Conservation (phyloP, 495 filamentous ascomycete genomes). For the Lepraria neglecta region DNA sequence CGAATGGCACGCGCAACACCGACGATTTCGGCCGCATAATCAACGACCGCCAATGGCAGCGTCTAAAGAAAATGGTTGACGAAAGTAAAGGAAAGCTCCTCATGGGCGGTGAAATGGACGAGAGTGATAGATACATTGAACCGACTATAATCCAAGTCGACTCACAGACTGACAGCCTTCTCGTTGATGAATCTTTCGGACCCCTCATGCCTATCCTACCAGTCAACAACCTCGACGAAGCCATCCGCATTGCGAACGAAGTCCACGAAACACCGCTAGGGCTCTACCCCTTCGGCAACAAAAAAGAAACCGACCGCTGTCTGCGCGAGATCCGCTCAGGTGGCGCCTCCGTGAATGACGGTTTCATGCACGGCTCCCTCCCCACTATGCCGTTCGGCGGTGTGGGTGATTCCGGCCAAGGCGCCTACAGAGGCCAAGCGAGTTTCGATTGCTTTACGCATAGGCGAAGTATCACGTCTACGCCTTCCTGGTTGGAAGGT, state of each 20-base stretch:
- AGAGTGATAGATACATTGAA: slow-evolving; percentile 72
- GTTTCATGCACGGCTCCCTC: slow-evolving; percentile 70
- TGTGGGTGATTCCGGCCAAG: slow-evolving; percentile 77
- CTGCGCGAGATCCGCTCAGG: slow-evolving; percentile 63
- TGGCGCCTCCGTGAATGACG: slow-evolving; percentile 75
- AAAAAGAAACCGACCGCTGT: slow-evolving; percentile 65
- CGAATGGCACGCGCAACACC: slow-evolving; percentile 67
- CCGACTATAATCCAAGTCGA: slow-evolving; percentile 77
- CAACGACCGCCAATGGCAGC: slow-evolving; percentile 66
- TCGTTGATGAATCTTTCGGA: slow-evolving; percentile 80
- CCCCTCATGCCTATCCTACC: slow-evolving; percentile 77
- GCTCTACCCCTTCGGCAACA: slow-evolving; percentile 77
- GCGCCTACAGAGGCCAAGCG: slow-evolving; percentile 74
- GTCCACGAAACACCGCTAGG: slow-evolving; percentile 75
- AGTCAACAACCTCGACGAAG: slow-evolving; percentile 69
- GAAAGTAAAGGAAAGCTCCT: slow-evolving; percentile 75
- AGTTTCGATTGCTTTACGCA: slow-evolving; percentile 83
- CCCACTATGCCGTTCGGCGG: slow-evolving; percentile 81
- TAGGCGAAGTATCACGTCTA: slow-evolving; percentile 65
- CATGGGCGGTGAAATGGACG: slow-evolving; percentile 75
- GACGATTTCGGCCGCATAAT: slow-evolving; percentile 73
- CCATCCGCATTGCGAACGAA: slow-evolving; percentile 66
- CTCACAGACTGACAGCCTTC: slow-evolving; percentile 66
- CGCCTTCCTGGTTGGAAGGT: slow-evolving; percentile 73
- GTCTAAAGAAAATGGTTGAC: slow-evolving; percentile 86